Base-by-base conservation (phyloP, 2,329 filamentous ascomycete species). In the Colletotrichum tamarilloi region DNA sequence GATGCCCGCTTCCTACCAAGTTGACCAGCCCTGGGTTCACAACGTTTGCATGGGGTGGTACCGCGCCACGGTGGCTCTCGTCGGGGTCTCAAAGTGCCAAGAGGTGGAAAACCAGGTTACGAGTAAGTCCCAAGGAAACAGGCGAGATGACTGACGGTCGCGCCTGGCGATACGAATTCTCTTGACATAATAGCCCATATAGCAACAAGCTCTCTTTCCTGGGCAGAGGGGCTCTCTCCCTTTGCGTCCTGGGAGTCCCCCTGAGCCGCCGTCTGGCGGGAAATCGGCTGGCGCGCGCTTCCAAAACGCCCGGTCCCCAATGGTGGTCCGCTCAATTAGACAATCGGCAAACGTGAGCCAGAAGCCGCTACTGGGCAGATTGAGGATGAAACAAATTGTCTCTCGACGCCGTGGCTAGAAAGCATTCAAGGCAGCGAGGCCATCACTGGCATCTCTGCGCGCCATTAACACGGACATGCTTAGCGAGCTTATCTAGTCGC, bases 241-340 rank as follows among this genome's bases (percentile, higher is more conserved):
- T 38, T 12, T 24, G 35, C 46, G 49, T 63, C 26, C 59, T 28
- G 56, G 32, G 32, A 62, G 56, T 55, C 26, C 52, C 59, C 57
- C 59, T 53, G 49, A 42, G 38, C 53, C 68, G 56, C 32, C 66
- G 24, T 26, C 28, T 22, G 22, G 24, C 70, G 42, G 55, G 38
- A 60, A 59, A 62, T 28, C 49, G 22, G 59, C 59, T 73, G 67
- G 60, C 70, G 70, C 59, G 70, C 70, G 70, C 66, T 64, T 73
- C 70, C 58, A 57, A 69, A 73, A 69, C 59, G 59, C 70, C 38
- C 52, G 53, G 65, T 30, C 24, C 12, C 26, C 38, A 28, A 42
- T 19, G 24, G 55, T 32, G 60, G 26, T 56, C 70, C 60, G 53
- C 56, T 14, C 60, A 70, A 56, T 62, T 19, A 49, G 35, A 70